Conservation (phyloP, 805 yeast species). For the Vanderwaltozyma yarrowii region DNA sequence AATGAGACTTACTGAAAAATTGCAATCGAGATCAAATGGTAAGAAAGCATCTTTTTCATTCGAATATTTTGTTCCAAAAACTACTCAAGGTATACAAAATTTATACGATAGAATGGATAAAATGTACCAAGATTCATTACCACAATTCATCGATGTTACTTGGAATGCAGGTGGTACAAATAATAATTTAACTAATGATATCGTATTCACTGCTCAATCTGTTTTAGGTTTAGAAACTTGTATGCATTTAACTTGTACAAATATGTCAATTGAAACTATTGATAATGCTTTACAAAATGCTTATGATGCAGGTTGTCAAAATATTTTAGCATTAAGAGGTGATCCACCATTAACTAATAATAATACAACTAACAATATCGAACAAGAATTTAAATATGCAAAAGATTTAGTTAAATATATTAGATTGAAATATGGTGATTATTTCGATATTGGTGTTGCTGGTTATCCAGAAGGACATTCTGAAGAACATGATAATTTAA, state of each 20-base stretch:
- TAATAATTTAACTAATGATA: slow-evolving; percentile 63
- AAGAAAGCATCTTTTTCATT: slow-evolving; percentile 72
- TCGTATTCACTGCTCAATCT: slow-evolving; percentile 83
- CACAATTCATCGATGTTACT: slow-evolving; percentile 88
- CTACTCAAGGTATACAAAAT: slow-evolving; percentile 93
- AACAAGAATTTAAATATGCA: slow-evolving; percentile 66
- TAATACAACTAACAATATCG: slow-evolving; percentile 27
- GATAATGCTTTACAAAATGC: slow-evolving; percentile 83
- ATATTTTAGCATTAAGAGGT: slow-evolving; percentile 88
- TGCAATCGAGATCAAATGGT: slow-evolving; percentile 26
- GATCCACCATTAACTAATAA: slow-evolving; percentile 68
- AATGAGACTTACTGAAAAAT: slow-evolving; percentile 34
- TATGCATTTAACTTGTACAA: slow-evolving; percentile 96
- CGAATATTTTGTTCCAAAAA: slow-evolving; percentile 96
- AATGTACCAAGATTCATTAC: slow-evolving; percentile 78
- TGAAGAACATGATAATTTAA: slow-evolving; percentile 50
- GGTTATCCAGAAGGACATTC: slow-evolving; percentile 98
- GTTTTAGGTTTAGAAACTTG: slow-evolving; percentile 91
- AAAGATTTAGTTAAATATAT: slow-evolving; percentile 77
- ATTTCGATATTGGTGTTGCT: slow-evolving; percentile 92
- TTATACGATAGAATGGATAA: slow-evolving; percentile 95
- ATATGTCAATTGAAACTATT: slow-evolving; percentile 73
- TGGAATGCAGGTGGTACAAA: slow-evolving; percentile 91
- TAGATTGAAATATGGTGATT: slow-evolving; percentile 65
- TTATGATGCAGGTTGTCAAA: slow-evolving; percentile 85